phyloP scores from a whole-genome alignment of 495 filamentous ascomycete genomes.

The Xylaria castorea region DNA sequence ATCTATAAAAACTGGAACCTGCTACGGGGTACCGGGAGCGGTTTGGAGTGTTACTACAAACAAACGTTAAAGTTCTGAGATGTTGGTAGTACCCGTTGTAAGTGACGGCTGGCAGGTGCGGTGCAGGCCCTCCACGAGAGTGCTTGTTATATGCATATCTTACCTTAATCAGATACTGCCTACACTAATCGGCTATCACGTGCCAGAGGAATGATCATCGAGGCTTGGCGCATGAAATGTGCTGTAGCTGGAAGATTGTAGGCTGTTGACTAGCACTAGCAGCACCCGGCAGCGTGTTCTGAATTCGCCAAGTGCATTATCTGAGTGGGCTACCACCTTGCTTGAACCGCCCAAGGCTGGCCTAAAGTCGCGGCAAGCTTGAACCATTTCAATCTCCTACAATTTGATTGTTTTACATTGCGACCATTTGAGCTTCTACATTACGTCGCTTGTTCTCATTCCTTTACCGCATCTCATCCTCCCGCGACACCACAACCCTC shows the following conservation, averaged over 20 bases:
- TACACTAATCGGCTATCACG: background rate
- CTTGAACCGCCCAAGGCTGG: background rate
- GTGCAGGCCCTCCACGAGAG: background rate
- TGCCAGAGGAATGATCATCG: constrained; percentile 11
- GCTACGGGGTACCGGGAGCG: too few species aligned
- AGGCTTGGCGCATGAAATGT: constrained; percentile 15
- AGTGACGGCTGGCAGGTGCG: too few species aligned
- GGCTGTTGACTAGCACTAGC: constrained; percentile 10
- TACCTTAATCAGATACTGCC: background rate
- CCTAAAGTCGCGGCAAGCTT: constrained; percentile 10
- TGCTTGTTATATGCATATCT: background rate
- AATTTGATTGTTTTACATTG: constrained; percentile 12
- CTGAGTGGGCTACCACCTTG: background rate
- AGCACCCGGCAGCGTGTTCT: background rate
- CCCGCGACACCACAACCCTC: background rate
- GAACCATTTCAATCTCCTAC: background rate
- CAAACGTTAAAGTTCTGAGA: too few species aligned
- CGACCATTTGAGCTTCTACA: background rate
- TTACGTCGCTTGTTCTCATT: constrained; percentile 8
- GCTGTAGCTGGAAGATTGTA: background rate
- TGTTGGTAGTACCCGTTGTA: too few species aligned
- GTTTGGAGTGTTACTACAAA: too few species aligned
- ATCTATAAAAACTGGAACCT: too few species aligned
- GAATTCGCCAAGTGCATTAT: background rate
- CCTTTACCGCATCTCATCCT: background rate